A percentile compares a stretch with the other conserved stretches of the same genome.
Evolutionary conservation across 1,284 basidiomycete genomes (phyloP).

Genomic region (Pseudozyma pruni): DNA sequence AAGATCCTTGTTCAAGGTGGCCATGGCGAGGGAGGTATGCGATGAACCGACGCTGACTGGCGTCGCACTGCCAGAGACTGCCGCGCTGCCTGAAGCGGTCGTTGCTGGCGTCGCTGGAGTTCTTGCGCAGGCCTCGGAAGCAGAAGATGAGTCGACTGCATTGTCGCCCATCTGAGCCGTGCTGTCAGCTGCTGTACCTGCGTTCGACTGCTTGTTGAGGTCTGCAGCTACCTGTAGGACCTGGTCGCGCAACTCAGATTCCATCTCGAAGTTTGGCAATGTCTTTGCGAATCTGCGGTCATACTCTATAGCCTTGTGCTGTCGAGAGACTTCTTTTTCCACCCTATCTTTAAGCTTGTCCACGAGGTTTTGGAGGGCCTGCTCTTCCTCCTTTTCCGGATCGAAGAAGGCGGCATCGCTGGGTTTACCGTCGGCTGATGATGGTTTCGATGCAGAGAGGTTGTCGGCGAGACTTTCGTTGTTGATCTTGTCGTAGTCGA

Average conservation of each 20-base stretch:
- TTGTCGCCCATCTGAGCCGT: slow-evolving; percentile 2
- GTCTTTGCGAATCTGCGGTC: slow-evolving; percentile 81
- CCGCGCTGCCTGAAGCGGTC: slow-evolving; percentile 14
- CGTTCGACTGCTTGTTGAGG: slow-evolving; percentile 67
- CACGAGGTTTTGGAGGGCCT: slow-evolving; percentile 64
- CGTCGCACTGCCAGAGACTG: slow-evolving; percentile 37
- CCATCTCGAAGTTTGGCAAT: slow-evolving; percentile 76
- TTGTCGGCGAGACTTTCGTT: slow-evolving; percentile 40
- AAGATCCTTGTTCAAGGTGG: slow-evolving; percentile 39
- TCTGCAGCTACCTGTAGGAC: slow-evolving; percentile 72
- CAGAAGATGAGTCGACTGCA: slow-evolving; percentile 2
- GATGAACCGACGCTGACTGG: slow-evolving; percentile 35
- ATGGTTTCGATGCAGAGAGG: slow-evolving; percentile 17
- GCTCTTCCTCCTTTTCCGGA: slow-evolving; percentile 60
- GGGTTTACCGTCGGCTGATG: slow-evolving; percentile 10
- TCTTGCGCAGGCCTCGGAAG: slow-evolving; percentile 5
- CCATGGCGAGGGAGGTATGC: slow-evolving; percentile 41
- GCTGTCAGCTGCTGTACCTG: slow-evolving; percentile 62
- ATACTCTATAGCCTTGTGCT: slow-evolving; percentile 79
- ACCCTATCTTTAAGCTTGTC: slow-evolving; percentile 87
- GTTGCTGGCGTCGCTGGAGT: slow-evolving; percentile 21
- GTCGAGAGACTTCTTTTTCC: slow-evolving; percentile 85
- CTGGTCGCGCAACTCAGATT: slow-evolving; percentile 74
- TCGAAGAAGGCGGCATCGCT: slow-evolving; percentile 34
- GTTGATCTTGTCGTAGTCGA: slow-evolving; percentile 39